These are phyloP conservation scores for Neofusicoccum cordaticola DNA, from an alignment of 2,329 filamentous ascomycete species.

Conservation along the genomic window DNA sequence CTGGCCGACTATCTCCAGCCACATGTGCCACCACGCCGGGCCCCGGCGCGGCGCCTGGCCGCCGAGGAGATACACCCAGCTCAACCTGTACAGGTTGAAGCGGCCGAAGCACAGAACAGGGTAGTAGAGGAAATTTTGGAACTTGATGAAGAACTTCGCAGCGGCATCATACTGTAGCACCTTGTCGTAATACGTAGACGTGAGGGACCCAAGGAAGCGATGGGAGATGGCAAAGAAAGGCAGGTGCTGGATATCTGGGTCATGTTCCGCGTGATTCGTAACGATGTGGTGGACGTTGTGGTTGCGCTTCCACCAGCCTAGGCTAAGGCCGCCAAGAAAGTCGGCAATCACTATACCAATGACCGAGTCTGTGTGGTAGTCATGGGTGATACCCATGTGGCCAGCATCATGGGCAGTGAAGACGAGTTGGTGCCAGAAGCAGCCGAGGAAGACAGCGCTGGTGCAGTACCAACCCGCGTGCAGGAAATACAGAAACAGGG, in stretches of 20 bases:
- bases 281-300: slow-evolving; percentile 98
- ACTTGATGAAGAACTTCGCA: slow-evolving; percentile 58
- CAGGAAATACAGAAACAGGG: slow-evolving; percentile 54
- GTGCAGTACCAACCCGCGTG: slow-evolving; percentile 46
- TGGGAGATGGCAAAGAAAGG: slow-evolving; percentile 67
- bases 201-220: slow-evolving; percentile 62
- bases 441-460: slow-evolving; percentile 73
- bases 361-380: slow-evolving; percentile 75
- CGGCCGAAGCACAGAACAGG: slow-evolving; percentile 65
- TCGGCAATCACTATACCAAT: slow-evolving; percentile 91
- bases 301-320: slow-evolving; percentile 96
- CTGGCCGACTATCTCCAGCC: slow-evolving; percentile 63
- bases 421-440: slow-evolving; percentile 90
- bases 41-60: slow-evolving; percentile 55
- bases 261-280: slow-evolving; percentile 91
- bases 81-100: slow-evolving; percentile 70
- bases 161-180: slow-evolving; percentile 61
- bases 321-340: slow-evolving; percentile 81
- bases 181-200: slow-evolving; percentile 65
- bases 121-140: slow-evolving; percentile 68
- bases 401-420: slow-evolving; percentile 94
- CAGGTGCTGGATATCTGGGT: slow-evolving; percentile 83
- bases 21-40: slow-evolving; percentile 66
- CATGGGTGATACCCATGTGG: slow-evolving; percentile 95
- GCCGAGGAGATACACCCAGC: slow-evolving; percentile 63